phyloP scores from a whole-genome alignment of 495 filamentous ascomycete genomes.

The Evernia prunastri region DNA sequence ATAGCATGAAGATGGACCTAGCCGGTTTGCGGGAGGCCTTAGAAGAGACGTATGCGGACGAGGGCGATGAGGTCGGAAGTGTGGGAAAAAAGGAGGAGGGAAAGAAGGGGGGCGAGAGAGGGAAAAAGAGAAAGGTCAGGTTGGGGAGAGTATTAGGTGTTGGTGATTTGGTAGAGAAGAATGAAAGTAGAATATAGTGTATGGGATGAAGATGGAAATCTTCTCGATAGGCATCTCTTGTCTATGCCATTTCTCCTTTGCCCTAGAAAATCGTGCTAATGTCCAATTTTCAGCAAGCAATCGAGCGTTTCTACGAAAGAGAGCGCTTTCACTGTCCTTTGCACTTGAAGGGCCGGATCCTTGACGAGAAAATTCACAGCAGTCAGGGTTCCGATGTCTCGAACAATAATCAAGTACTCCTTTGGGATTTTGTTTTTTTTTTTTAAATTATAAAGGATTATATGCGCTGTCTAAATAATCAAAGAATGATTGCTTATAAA shows the following conservation, averaged over 20 bases:
- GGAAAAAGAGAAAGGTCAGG: slow-evolving; percentile 61
- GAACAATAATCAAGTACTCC: no score
- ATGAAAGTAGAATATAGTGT: slow-evolving; percentile 22
- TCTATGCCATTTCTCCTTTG: background rate
- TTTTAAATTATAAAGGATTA: no score
- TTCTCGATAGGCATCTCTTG: background rate
- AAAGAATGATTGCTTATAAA: no score
- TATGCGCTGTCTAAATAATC: no score
- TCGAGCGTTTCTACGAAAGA: no score
- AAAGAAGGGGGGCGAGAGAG: slow-evolving; percentile 28
- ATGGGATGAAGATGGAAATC: background rate
- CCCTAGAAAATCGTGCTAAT: no score
- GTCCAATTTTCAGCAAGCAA: no score
- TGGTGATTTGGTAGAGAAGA: slow-evolving; percentile 53
- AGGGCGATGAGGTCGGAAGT: slow-evolving; percentile 51
- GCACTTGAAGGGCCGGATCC: no score
- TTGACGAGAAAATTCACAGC: no score
- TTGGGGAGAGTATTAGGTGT: slow-evolving; percentile 76
- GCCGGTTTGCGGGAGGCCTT: slow-evolving; percentile 45
- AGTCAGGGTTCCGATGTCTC: no score
- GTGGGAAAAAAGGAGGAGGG: slow-evolving; percentile 42
- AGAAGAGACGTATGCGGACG: slow-evolving; percentile 43
- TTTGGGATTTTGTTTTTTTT: no score
- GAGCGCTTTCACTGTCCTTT: no score
- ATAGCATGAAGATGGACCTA: slow-evolving; percentile 84